Base-by-base conservation (phyloP, 2,329 filamentous ascomycete species). In the Leptographium wingfieldii region DNA sequence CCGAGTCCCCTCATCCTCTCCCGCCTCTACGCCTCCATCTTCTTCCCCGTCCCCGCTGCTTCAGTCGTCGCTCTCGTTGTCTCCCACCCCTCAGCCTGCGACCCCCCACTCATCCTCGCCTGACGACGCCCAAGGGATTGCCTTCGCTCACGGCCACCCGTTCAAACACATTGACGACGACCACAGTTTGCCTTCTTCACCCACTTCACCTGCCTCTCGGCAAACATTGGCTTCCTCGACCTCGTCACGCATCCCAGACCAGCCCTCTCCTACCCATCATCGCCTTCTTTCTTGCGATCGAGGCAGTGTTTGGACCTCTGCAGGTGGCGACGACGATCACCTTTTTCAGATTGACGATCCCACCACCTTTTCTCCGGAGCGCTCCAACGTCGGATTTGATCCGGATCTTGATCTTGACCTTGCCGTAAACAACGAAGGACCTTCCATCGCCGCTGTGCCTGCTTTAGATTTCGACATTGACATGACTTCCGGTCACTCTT, bases 401-500 rank as follows among this genome's bases (percentile, higher is more conserved):
- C 7, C 63, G 58, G 48, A 62, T 62, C 2, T 61, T 27, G 48
- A 62, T 61, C 2, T 61, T 27, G 66, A 68, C 51, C 72, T 74
- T 59, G 69, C 64, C 22, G 70, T 73, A 3, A 77, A 85, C 2
- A 70, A 84, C 5, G 71, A 74, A 43, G 59, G 67, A 40, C 54
- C 16, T n/a, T 49, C 43, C 16, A 54, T 29, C n/a, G 46, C 33
- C 4, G 25, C 55, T n/a, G 55, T 38, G 6, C 51, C 56, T 16
- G 53, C 46, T n/a, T 61, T 65, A 58, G 66, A 72, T 66, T 43
- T 67, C 68, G 66, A 74, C 70, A 60, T 73, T 73, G 71, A 78
- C 59, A 84, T 85, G 79, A 83, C 83, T 65, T 80, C 81, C 66
- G 80, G 80, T 66, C 77, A 79, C 60, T 73, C 76, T 64, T 78